Evolutionary conservation across 2,329 filamentous ascomycete genomes (phyloP), one percentile per base, ranked within the genome.

Genomic region (Fusarium sp.): DNA sequence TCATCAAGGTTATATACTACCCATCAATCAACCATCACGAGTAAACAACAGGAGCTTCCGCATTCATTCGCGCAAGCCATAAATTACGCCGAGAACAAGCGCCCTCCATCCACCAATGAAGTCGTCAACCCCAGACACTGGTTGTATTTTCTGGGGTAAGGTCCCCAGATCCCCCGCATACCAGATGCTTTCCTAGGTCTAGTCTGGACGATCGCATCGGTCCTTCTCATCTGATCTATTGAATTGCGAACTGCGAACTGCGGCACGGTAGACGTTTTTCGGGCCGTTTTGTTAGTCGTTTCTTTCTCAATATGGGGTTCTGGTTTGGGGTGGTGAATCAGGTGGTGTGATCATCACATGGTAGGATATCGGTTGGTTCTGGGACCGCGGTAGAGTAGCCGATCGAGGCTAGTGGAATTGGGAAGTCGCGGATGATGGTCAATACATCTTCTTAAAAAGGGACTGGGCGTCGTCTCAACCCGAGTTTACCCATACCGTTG

Each of bases 121-220:
- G 4, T 9, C 11, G 11, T 8, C 23, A 25, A 37, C 50, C 64
- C 50, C 58, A 48, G 64, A 51, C 37, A 34, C 59, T 64, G 50
- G n/a, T 46, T 46, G 14, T 34, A 13, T 45, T 55, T 49, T 63
- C 63, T 48, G 58, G 64, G 64, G 63, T 68, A 67, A 66, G 41
- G 27, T 41, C 30, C 30, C 37, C 32, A 59, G 34, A 62, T 63
- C 32, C 64, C 55, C 64, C 64, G 64, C 63, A 56, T 32, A 45
- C 16, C 48, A 48, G 63, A 61, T 54, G 23, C 63, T 68, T 12
- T 32, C 57, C 50, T 42, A 16, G 64, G 64, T 48, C 50, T 67
- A 67, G 64, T 45, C 51, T 45, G 23, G 48, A 40, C 53, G 41
- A 45, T 58, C 51, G 13, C 63, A 67, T 67, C 64, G 63, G 64